Percentiles rank a stretch among this genome's conserved stretches.
phyloP scores from a whole-genome alignment of 805 yeast species.

The Cyberlindnera misumaiensis region DNA sequence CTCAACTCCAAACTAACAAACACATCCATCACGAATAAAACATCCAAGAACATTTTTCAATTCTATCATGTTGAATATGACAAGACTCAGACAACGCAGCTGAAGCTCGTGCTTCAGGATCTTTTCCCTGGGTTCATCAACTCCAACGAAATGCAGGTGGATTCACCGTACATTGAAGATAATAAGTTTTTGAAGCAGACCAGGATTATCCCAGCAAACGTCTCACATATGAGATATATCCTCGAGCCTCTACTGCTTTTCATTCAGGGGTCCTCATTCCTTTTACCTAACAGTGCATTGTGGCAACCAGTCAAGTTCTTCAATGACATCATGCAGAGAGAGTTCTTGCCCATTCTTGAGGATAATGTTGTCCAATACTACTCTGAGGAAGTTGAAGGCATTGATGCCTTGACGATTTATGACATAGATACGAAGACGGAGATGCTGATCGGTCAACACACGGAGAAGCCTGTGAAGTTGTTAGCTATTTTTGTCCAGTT shows the following conservation, averaged over 20 bases:
- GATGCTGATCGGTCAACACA: background rate
- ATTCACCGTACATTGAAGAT: conserved; percentile 49
- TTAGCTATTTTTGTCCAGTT: conserved; percentile 18
- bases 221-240: conserved; percentile 74
- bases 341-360: conserved; percentile 60
- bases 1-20: conserved; percentile 7
- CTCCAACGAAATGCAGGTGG: conserved; percentile 27
- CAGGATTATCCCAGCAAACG: conserved; percentile 58
- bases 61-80: conserved; percentile 28
- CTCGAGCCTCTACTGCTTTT: conserved; percentile 68
- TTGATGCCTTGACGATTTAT: conserved; percentile 30
- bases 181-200: conserved; percentile 55
- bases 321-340: conserved; percentile 52
- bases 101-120: conserved; percentile 43
- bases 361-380: conserved; percentile 48
- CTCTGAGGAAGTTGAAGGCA: conserved; percentile 35
- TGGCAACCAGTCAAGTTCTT: conserved; percentile 41
- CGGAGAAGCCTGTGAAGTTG: conserved; percentile 3
- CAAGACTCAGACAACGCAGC: conserved; percentile 31
- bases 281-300: conserved; percentile 27
- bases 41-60: conserved; percentile 29
- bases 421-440: conserved; percentile 10
- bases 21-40: conserved; percentile 21
- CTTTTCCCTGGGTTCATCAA: conserved; percentile 65
- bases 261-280: conserved; percentile 47